Base-by-base conservation (phyloP, 495 filamentous ascomycete genomes). In the Talaromyces adpressus region DNA sequence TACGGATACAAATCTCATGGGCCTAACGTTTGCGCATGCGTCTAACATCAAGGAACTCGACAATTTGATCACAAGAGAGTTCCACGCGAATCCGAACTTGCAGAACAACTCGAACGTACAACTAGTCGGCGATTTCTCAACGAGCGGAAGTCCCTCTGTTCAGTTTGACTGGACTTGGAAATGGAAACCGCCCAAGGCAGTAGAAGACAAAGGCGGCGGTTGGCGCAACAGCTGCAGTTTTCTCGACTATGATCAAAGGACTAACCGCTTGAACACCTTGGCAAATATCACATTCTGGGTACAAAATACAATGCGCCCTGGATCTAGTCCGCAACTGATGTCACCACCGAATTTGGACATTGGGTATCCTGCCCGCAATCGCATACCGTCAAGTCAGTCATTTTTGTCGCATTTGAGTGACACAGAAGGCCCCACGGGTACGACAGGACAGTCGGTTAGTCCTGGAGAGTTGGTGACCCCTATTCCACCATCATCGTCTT, bases 161-260 rank as follows among this genome's bases (percentile, higher is more conserved):
- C 88, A 93, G 25, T 97, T 97, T 71, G 88, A 94, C 32, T 98
- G 93, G 91, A 86, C 87, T 20, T 98, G 94, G 94, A 91, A 84
- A 79, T 98, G 94, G 94, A 90, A 89, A 67, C 92, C 94, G 14
- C 94, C 94, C 16, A 96, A 91, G 78, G 53, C 77, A 23, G 75
- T 73, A 32, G 94, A 97, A 69, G 94, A 97, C 69, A 87, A 86
- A 66, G 92, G 89, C 49, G 91, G 90, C 45, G 94, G 94, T 25
- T 98, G 94, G 94, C 89, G 90, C 68, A 98, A 93, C 68, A 88
- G 86, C 69, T 98, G 94, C 81, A 96, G 92, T 68, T 94, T 98
- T 71, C 85, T 97, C 67, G 94, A 98, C 72, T 98, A 98, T 73
- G 92, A 98, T 68, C 90, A 93, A 70, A 85, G 92, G 64, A 90